Evolutionary conservation across 805 yeast species (phyloP).

Genomic region (Starmerella riodocensis): DNA sequence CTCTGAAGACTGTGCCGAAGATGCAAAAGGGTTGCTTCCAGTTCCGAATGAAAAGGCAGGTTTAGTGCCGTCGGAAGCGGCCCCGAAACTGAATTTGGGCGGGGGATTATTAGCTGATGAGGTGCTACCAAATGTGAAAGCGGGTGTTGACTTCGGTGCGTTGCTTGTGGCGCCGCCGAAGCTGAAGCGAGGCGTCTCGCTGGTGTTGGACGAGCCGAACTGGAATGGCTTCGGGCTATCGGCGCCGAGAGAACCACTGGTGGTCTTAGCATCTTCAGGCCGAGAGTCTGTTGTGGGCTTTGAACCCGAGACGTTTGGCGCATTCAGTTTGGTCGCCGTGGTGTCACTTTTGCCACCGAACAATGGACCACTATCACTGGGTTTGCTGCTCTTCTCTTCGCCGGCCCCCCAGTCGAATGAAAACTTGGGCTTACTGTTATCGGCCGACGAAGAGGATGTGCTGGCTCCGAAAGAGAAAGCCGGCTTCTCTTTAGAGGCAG

Average conservation of each 20-base stretch:
- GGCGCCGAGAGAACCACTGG: no score
- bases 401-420: constrained; percentile 12
- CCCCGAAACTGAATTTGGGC: constrained; percentile 14
- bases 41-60: constrained; percentile 11
- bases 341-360: no score
- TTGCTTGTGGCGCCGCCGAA: constrained; percentile 2
- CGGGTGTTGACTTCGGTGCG: background rate
- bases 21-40: constrained; percentile 16
- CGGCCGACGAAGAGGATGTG: background rate
- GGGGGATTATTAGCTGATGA: background rate
- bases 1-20: background rate
- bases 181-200: constrained; percentile 17
- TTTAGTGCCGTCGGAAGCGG: constrained; percentile 2
- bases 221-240: no score
- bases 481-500: constrained; percentile 2
- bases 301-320: no score
- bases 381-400: no score
- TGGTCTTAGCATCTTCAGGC: no score
- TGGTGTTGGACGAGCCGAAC: background rate
- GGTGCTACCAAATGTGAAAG: background rate
- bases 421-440: constrained; percentile 4
- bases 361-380: no score
- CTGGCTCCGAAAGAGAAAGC: constrained; percentile 6
- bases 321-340: no score
- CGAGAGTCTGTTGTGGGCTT: no score